Evolutionary conservation across 257 asterid species (phyloP), one percentile per base, ranked within the genome.

Genomic region (Cruciata laevipes): DNA sequence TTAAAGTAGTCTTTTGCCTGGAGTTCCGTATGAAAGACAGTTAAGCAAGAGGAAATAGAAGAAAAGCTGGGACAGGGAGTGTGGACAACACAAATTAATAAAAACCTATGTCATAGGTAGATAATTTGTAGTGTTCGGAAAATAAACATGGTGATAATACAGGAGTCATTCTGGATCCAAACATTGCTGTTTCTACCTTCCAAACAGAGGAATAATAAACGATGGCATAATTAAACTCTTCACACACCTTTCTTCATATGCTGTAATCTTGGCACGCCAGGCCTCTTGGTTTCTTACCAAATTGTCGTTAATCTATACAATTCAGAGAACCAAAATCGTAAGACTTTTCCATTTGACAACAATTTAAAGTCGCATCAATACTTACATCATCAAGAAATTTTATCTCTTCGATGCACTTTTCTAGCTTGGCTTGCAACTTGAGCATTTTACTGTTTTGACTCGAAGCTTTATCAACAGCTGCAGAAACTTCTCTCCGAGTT

Each of bases 331-430:
- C 70, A 69, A 69, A 0, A 31, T 32, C 27, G 44, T 70, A 4
- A 51, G 58, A 47, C 21, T 51, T 68, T 40, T 69, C 21, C 20
- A 16, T 20, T 60, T 42, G 64, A 72, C 40, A 51, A 51, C 59
- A 42, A 53, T 42, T 33, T 53, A 74, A 69, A 47, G 40, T 20
- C 24, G 33, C 30, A 20, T 0, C 24, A 47, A 53, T 53, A 74
- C 95, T 83, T 76, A 89, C 98, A 70, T 89, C 97, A 74, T 86
- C 94, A 49, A 81, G 87, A 80, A 92, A 92, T 77, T 76, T 85
- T 80, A 80, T 85, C 76, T 89, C 95, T 75, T 86, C 89, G 31
- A 69, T 47, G 67, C 66, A 75, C 77, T 85, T 89, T 74, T 82
- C 89, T 68, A 90, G 72, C 82, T 82, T 87, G 20, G 83, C 77